Evolutionary conservation across 78 protist species (phyloP), one percentile per base, ranked within the genome.

Genomic region (Cavenderia fasciculata): DNA sequence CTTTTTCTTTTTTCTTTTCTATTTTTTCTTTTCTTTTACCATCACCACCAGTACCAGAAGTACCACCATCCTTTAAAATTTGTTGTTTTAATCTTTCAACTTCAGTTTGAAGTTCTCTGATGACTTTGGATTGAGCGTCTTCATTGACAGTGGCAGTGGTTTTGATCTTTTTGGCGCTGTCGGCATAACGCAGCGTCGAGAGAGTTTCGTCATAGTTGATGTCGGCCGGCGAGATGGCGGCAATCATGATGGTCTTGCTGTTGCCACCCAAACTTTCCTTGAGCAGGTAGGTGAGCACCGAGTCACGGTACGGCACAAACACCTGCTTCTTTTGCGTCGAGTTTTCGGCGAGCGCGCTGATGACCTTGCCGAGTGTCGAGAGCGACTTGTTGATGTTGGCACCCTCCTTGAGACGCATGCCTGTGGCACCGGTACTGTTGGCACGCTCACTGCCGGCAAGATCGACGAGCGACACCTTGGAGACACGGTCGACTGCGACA

Each of bases 221-320:
- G 59, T 92, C 95, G 1, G 96, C 96, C n/a, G 96, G 95, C 18
- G 57, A 29, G 21, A 92, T 66, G 0, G 87, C 92, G 1, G 98
- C 97, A 21, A 98, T 93, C 98, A 98, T 97, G 63, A 96, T 94
- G 0, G 99, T 97, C 19, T 69, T 36, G 18, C 94, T 56, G 72
- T 97, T 96, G 61, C 99, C 99, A 41, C 99, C 99, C 19, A 98
- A 85, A 3, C 96, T 75, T 73, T 97, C 99, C 36, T 98, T 97
- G 25, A 99, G 76, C 69, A 99, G 87, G 33, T 84, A 78, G 52
- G 99, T 98, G 33, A 98, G 92, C 29, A 68, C 76, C 29, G 99
- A 97, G 86, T 97, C 99, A 23, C 99, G 94, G 69, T 96, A 98
- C 6, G 99, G 98, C 5, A 98, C 94, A 47, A 78, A 85, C 4